These are phyloP conservation scores for Ganoderma meredithae DNA, from an alignment of 1,284 basidiomycete species.

Conservation along the genomic window DNA sequence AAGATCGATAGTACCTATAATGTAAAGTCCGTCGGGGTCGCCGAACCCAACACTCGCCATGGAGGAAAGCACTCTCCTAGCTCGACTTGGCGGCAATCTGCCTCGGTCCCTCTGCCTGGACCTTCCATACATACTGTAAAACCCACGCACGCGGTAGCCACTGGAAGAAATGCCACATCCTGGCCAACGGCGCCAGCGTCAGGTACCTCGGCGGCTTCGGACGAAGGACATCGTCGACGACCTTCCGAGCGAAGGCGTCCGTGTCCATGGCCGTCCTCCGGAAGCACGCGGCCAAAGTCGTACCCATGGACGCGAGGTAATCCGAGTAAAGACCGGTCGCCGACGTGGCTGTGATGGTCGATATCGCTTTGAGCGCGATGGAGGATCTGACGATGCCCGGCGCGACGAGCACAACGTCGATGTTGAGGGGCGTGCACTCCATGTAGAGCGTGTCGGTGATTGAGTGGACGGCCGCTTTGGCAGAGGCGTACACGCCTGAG, in stretches of 20 bases:
- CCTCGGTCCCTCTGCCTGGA: slow-evolving; percentile 3
- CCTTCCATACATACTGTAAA: slow-evolving; percentile 8
- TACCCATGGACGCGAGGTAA: background rate
- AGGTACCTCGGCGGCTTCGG: slow-evolving; percentile 36
- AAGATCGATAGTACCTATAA: background rate
- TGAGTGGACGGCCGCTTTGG: slow-evolving; percentile 70
- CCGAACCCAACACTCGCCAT: background rate
- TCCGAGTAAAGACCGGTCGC: slow-evolving; percentile 22
- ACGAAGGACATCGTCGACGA: slow-evolving; percentile 53
- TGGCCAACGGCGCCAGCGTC: background rate
- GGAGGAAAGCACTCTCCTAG: background rate
- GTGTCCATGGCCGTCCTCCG: slow-evolving; percentile 22
- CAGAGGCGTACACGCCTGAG: slow-evolving; percentile 71
- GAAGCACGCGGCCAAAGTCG: background rate
- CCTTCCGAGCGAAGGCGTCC: slow-evolving; percentile 55
- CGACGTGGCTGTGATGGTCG: slow-evolving; percentile 49
- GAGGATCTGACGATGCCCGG: slow-evolving; percentile 59
- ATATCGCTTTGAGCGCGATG: slow-evolving; percentile 35
- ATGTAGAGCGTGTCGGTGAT: slow-evolving; percentile 70
- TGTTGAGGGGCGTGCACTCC: slow-evolving; percentile 69
- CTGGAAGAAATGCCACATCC: background rate
- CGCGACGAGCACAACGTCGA: slow-evolving; percentile 66
- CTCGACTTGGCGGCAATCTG: background rate
- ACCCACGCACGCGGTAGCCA: slow-evolving; percentile 14
- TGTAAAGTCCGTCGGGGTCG: background rate